phyloP scores from a whole-genome alignment of 768 basidiomycete species.

The Scleroderma citrinum region DNA sequence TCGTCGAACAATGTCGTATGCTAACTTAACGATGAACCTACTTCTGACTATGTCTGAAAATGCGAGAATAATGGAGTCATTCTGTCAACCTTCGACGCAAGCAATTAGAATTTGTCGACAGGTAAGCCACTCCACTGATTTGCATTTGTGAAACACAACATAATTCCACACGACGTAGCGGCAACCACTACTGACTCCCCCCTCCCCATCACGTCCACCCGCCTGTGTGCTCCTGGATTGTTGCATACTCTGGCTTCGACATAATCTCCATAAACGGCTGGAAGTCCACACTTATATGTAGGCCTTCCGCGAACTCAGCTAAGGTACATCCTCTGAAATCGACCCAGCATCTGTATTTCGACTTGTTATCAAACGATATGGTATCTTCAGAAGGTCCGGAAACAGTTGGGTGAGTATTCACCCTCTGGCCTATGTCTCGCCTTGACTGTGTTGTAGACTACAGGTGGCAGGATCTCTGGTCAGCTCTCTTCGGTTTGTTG shows the following conservation, averaged over 20 bases:
- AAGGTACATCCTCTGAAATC: not conserved
- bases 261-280: conserved; percentile 60
- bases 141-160: not conserved
- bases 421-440: not conserved
- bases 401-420: conserved; percentile 46
- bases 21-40: conserved; percentile 49
- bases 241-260: conserved; percentile 62
- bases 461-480: conserved; percentile 63
- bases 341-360: conserved; percentile 48
- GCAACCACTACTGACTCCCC: conserved; percentile 43
- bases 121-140: conserved; percentile 28
- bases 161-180: conserved; percentile 31
- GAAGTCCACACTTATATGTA: conserved; percentile 55
- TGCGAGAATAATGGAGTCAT: conserved; percentile 37
- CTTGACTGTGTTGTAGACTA: conserved; percentile 35
- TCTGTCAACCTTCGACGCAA: conserved; percentile 37
- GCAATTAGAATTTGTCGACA: conserved; percentile 58
- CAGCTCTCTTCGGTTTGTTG: conserved; percentile 46
- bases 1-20: conserved; percentile 56
- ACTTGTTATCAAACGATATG: conserved; percentile 51
- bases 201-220: conserved; percentile 36
- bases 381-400: conserved; percentile 47
- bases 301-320: conserved; percentile 10
- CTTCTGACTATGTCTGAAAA: conserved; percentile 49
- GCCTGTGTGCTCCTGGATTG: conserved; percentile 62